These are phyloP conservation scores for Lipomyces lipofer DNA, from an alignment of 805 yeast species.

Conservation along the genomic window DNA sequence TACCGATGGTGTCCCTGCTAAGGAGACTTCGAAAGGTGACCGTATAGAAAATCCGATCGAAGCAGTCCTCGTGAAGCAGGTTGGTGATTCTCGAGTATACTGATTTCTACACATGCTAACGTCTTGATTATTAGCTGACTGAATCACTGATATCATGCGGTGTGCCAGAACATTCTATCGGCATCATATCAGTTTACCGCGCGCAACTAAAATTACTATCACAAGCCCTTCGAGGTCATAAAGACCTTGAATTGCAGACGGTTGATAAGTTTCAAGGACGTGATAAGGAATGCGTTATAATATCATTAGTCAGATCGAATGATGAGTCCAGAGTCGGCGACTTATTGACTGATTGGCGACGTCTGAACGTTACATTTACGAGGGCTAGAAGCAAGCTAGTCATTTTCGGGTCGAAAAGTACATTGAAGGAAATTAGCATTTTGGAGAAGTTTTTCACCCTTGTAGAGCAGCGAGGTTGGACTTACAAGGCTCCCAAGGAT, in stretches of 20 bases:
- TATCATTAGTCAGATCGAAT: conserved; percentile 86
- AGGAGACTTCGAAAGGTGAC: conserved; percentile 59
- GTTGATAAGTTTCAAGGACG: conserved; percentile 97
- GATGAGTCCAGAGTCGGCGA: conserved; percentile 67
- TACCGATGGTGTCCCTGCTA: conserved; percentile 67
- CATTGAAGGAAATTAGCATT: conserved; percentile 54
- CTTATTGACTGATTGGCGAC: conserved; percentile 80
- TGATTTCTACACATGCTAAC: neutral
- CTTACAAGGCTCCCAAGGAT: conserved; percentile 51
- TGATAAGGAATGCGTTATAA: conserved; percentile 87
- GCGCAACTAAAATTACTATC: conserved; percentile 66
- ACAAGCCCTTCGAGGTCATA: conserved; percentile 37
- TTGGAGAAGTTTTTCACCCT: conserved; percentile 62
- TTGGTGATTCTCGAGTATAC: neutral
- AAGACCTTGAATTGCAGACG: conserved; percentile 73
- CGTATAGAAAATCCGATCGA: conserved; percentile 74
- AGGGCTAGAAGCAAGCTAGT: conserved; percentile 83
- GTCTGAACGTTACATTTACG: conserved; percentile 93
- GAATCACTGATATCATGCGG: conserved; percentile 61
- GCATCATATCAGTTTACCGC: conserved; percentile 86
- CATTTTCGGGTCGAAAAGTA: conserved; percentile 73
- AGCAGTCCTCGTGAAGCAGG: conserved; percentile 59
- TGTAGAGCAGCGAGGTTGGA: conserved; percentile 61
- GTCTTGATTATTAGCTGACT: conserved; percentile 44
- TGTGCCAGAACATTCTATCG: conserved; percentile 59